Conservation (phyloP, 2,329 filamentous ascomycete genomes). For the Thelonectria olida region DNA sequence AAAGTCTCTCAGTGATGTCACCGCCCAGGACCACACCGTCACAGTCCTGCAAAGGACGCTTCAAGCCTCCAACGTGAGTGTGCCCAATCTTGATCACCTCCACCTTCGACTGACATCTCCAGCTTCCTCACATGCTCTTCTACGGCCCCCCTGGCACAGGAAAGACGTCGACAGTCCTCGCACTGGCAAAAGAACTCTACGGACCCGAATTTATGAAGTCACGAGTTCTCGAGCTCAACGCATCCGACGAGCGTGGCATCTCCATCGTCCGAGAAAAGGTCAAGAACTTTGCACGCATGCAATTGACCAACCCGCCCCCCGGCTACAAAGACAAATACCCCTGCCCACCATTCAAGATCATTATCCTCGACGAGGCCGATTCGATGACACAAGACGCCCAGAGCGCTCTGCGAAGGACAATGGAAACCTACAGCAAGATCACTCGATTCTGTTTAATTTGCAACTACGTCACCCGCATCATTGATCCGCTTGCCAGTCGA, state of each 20-base stretch:
- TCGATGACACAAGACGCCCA: slow-evolving; percentile 99
- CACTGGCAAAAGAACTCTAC: slow-evolving; percentile 96
- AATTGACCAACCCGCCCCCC: slow-evolving; percentile 83
- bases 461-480: slow-evolving; percentile 98
- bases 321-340: slow-evolving; percentile 79
- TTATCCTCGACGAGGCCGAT: slow-evolving; percentile 97
- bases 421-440: slow-evolving; percentile 98
- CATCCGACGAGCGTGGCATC: slow-evolving; percentile 98
- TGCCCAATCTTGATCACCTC: background rate
- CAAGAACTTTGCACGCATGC: slow-evolving; percentile 96
- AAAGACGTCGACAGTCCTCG: slow-evolving; percentile 97
- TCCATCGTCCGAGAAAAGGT: slow-evolving; percentile 97
- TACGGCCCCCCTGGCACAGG: slow-evolving; percentile 97
- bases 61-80: slow-evolving; percentile 85
- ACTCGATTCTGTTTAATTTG: slow-evolving; percentile 97
- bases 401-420: slow-evolving; percentile 88
- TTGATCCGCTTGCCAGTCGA: slow-evolving; percentile 90
- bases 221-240: slow-evolving; percentile 98
- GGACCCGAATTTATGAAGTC: slow-evolving; percentile 92
- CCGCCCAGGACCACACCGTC: slow-evolving; percentile 96
- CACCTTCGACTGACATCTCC: slow-evolving; percentile 18
- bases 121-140: slow-evolving; percentile 98
- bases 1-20: slow-evolving; percentile 92
- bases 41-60: slow-evolving; percentile 91
- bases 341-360: slow-evolving; percentile 98